These are phyloP conservation scores for Heliosperma pusillum DNA, from an alignment of 148 eudicot species.

Conservation along the genomic window DNA sequence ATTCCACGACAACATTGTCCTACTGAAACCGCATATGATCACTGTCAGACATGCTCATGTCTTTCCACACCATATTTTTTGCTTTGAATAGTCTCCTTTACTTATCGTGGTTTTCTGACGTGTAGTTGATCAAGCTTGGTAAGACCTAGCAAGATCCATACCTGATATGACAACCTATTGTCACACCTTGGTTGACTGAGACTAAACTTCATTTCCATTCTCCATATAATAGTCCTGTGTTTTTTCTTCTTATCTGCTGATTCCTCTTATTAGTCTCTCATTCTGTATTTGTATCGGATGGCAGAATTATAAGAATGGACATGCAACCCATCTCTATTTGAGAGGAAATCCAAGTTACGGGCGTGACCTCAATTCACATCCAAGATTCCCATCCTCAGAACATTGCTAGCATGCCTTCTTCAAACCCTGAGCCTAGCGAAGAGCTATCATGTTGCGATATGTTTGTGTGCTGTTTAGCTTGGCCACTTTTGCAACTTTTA, in stretches of 20 bases:
- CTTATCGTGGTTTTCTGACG: not conserved
- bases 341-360: not conserved
- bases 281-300: not conserved
- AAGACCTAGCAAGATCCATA: slow-evolving; percentile 1
- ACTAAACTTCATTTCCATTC: not conserved
- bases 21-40: slow-evolving; percentile 1
- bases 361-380: not conserved
- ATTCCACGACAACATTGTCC: not conserved
- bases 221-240: not conserved
- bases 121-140: not conserved
- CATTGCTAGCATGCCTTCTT: not conserved
- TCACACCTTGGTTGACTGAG: not conserved
- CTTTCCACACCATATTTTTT: not conserved
- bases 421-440: not conserved
- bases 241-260: not conserved
- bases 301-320: not conserved
- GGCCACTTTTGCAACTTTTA: not conserved
- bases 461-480: not conserved
- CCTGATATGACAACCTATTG: not conserved
- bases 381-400: slow-evolving; percentile 1
- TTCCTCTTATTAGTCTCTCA: not conserved
- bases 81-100: slow-evolving; percentile 12
- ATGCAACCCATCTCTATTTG: not conserved
- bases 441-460: not conserved
- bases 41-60: not conserved